phyloP scores from a whole-genome alignment of 2,329 filamentous ascomycete species.

The Boeremia lycopersici region DNA sequence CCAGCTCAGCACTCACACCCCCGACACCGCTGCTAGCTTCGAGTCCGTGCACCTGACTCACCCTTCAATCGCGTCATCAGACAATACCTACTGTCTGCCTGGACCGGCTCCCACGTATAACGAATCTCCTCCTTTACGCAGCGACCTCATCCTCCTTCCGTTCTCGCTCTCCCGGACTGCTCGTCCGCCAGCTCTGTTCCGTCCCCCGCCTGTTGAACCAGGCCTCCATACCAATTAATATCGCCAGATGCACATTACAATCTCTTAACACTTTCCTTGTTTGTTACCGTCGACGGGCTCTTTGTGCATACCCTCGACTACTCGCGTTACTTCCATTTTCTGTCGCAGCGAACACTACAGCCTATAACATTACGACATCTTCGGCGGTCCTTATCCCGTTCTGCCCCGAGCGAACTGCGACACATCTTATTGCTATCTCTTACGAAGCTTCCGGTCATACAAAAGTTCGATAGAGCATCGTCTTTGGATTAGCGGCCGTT shows the following conservation, averaged over 20 bases:
- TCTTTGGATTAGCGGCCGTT: conserved; percentile 42
- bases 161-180: conserved; percentile 37
- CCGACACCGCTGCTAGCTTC: conserved; percentile 19
- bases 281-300: conserved; percentile 46
- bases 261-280: conserved; percentile 52
- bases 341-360: conserved; percentile 33
- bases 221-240: conserved; percentile 49
- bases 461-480: conserved; percentile 49
- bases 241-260: conserved; percentile 52
- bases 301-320: conserved; percentile 50
- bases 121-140: conserved; percentile 48
- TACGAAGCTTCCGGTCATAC: conserved; percentile 34
- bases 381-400: conserved; percentile 6
- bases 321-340: conserved; percentile 35
- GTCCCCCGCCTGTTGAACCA: conserved; percentile 48
- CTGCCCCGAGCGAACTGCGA: conserved; percentile 7
- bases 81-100: conserved; percentile 34
- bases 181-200: conserved; percentile 26
- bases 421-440: conserved; percentile 46
- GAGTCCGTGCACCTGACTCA: conserved; percentile 48
- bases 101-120: conserved; percentile 46
- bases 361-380: conserved; percentile 40
- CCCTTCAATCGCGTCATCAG: conserved; percentile 34
- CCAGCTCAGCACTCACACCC: conserved; percentile 30
- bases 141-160: conserved; percentile 36